Evolutionary conservation across 495 filamentous ascomycete genomes (phyloP).

Genomic region (Alectoria sarmentosa): DNA sequence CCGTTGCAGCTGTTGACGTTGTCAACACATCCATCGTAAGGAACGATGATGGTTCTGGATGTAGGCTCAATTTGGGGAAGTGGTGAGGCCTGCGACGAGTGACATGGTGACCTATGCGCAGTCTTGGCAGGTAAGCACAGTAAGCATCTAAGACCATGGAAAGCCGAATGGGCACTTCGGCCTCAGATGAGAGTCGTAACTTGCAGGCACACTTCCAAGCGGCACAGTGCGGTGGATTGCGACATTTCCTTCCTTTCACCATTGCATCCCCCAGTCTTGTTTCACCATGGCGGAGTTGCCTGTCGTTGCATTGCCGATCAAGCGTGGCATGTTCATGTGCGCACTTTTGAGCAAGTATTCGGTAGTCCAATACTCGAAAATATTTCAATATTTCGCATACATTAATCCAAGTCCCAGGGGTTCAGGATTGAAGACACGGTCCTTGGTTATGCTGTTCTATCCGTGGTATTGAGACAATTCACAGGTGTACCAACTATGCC

Average conservation of each 20-base stretch:
- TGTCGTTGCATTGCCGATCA: too few species aligned
- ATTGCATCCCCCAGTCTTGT: too few species aligned
- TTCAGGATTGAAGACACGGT: not conserved
- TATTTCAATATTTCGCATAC: slow-evolving; percentile 17
- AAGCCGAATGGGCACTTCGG: too few species aligned
- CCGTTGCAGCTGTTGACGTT: not conserved
- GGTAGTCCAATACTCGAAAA: too few species aligned
- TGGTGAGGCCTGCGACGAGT: not conserved
- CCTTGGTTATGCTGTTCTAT: not conserved
- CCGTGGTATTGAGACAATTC: slow-evolving; percentile 22
- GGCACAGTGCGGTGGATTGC: too few species aligned
- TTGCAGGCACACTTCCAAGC: not conserved
- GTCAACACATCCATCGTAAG: not conserved
- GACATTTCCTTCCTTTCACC: too few species aligned
- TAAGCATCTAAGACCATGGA: too few species aligned
- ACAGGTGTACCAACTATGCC: slow-evolving; percentile 29
- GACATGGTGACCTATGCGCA: not conserved
- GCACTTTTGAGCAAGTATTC: too few species aligned
- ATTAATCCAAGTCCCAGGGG: slow-evolving; percentile 28
- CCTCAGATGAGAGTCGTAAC: not conserved
- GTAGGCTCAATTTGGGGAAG: not conserved
- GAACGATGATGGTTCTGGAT: not conserved
- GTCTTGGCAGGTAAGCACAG: too few species aligned
- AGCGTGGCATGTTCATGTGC: too few species aligned
- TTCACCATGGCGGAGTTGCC: too few species aligned